These are phyloP conservation scores for Apium graveolens DNA, from an alignment of 129 eudicot genomes.

Conservation along the genomic window DNA sequence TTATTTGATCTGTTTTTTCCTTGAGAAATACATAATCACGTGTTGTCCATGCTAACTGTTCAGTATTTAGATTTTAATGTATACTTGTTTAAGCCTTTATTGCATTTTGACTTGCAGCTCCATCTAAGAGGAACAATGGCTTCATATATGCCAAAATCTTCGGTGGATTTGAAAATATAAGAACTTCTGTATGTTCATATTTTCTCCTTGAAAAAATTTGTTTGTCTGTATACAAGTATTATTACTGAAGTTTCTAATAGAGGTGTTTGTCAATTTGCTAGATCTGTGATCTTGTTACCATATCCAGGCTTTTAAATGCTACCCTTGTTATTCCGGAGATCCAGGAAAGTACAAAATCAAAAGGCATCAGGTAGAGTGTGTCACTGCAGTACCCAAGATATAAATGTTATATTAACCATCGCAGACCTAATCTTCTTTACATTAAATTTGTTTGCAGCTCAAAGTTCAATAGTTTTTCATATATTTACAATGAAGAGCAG, in stretches of 20 bases:
- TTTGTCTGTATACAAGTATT: constrained; percentile 3
- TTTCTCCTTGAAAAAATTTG: not conserved
- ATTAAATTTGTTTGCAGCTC: constrained; percentile 44
- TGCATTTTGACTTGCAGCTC: constrained; percentile 44
- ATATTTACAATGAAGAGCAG: constrained; percentile 73
- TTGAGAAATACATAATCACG: not conserved
- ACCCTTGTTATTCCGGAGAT: constrained; percentile 95
- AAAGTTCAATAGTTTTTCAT: constrained; percentile 77
- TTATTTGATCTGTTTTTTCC: constrained; percentile 14
- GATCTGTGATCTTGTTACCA: constrained; percentile 90
- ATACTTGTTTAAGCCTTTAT: constrained; percentile 2
- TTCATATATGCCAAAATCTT: constrained; percentile 81
- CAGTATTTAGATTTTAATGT: not conserved
- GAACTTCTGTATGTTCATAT: constrained; percentile 59
- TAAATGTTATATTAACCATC: not conserved
- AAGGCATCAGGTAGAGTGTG: constrained; percentile 70
- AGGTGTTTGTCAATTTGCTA: constrained; percentile 40
- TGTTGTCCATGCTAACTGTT: not conserved
- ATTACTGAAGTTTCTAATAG: constrained; percentile 23
- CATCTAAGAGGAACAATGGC: constrained; percentile 55
- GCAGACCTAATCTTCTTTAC: not conserved
- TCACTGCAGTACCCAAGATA: constrained; percentile 8
- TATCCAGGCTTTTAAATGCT: constrained; percentile 94
- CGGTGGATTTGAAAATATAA: constrained; percentile 92
- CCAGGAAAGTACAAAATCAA: constrained; percentile 68